A percentile compares a stretch with the other conserved stretches of the same genome.
These are phyloP conservation scores for Elsinoe ampelina DNA, from an alignment of 2,329 filamentous ascomycete species.

Conservation along the genomic window DNA sequence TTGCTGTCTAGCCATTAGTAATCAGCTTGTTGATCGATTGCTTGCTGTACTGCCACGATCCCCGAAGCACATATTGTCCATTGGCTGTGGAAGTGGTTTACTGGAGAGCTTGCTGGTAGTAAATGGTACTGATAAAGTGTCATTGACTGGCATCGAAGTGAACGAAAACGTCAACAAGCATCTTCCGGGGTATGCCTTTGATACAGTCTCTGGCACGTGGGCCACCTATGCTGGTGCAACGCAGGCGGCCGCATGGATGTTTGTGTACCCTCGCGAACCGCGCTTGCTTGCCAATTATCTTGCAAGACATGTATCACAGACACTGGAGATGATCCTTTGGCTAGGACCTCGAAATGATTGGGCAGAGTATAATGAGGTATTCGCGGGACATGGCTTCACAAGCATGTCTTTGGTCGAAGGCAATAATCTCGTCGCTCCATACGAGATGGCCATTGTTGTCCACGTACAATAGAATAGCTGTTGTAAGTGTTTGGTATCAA, in stretches of 20 bases:
- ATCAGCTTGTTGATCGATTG: conserved; percentile 11
- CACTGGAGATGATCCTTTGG: conserved; percentile 33
- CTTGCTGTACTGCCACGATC: conserved; percentile 9
- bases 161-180: conserved; percentile 36
- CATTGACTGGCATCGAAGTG: conserved; percentile 42
- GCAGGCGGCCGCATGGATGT: conserved; percentile 40
- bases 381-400: background rate
- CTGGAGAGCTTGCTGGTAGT: conserved; percentile 39
- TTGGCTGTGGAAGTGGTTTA: conserved; percentile 44
- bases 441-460: conserved; percentile 11
- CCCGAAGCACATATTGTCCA: conserved; percentile 29
- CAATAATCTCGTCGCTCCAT: conserved; percentile 2
- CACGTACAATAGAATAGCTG: background rate
- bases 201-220: conserved; percentile 37
- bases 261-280: conserved; percentile 45
- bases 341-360: conserved; percentile 37
- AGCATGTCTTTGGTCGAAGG: background rate
- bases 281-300: conserved; percentile 39
- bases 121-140: conserved; percentile 19
- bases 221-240: conserved; percentile 34
- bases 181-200: conserved; percentile 34
- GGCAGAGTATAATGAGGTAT: conserved; percentile 19
- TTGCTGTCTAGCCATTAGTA: conserved; percentile 17
- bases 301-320: conserved; percentile 23
- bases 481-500: background rate